Evolutionary conservation across 345 rosid genomes (phyloP).

Genomic region (Eucalyptus pauciflora): DNA sequence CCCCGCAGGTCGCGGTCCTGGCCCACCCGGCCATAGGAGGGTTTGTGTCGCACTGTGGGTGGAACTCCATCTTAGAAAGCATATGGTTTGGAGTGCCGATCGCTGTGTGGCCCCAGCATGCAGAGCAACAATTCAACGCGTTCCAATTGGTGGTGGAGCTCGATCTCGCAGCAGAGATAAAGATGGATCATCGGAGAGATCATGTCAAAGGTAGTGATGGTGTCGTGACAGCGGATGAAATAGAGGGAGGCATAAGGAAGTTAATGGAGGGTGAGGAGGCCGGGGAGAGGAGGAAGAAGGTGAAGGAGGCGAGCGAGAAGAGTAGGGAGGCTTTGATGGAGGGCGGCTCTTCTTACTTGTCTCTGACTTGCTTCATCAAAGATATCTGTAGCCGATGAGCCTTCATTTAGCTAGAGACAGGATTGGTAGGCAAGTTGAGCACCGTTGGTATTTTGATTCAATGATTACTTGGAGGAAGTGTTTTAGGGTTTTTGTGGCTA

Average conservation of each 20-base stretch:
- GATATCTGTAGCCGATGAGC: background rate
- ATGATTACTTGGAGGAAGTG: background rate
- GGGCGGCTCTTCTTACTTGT: constrained; percentile 29
- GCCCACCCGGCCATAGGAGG: constrained; percentile 27
- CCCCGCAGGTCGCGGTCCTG: constrained; percentile 13
- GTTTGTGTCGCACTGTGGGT: constrained; percentile 57
- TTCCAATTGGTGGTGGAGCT: background rate
- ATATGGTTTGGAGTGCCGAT: constrained; percentile 50
- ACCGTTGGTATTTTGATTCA: background rate
- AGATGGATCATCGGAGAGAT: background rate
- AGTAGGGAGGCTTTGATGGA: constrained; percentile 18
- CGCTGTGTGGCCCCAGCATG: constrained; percentile 40
- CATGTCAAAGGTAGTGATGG: background rate
- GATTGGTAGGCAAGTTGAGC: background rate
- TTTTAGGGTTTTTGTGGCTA: background rate
- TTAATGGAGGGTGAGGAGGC: background rate
- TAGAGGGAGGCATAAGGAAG: background rate
- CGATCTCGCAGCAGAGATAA: background rate
- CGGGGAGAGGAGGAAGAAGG: constrained; percentile 9
- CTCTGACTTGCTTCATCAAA: constrained; percentile 4
- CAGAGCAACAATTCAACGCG: constrained; percentile 12
- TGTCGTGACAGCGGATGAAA: background rate
- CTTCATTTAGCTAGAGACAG: background rate
- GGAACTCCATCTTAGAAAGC: constrained; percentile 49
- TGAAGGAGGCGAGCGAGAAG: constrained; percentile 6